These are phyloP conservation scores for Leccinum sublutescens DNA, from an alignment of 768 basidiomycete species.

Conservation along the genomic window DNA sequence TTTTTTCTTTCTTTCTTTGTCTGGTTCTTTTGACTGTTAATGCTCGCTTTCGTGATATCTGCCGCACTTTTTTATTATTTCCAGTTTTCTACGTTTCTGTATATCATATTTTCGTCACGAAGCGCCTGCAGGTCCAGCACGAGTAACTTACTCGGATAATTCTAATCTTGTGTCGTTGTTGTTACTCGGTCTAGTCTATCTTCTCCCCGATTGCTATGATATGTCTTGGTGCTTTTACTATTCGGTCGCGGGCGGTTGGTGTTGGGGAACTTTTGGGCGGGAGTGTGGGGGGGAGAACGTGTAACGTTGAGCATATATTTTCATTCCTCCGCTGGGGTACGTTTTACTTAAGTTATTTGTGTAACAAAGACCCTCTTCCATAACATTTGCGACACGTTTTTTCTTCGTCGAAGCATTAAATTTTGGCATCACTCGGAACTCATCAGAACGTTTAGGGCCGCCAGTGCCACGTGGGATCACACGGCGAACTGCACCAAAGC, in stretches of 20 bases:
- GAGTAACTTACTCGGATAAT: conserved; percentile 35
- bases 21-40: background rate
- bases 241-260: background rate
- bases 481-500: conserved; percentile 1
- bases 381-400: conserved; percentile 8
- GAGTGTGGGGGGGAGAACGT: background rate
- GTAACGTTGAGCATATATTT: background rate
- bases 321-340: background rate
- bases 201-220: conserved; percentile 11
- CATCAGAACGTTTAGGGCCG: background rate
- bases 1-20: background rate
- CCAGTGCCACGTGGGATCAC: background rate
- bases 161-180: conserved; percentile 23
- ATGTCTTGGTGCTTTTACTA: conserved; percentile 9
- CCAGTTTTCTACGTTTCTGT: conserved; percentile 20
- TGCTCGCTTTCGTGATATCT: conserved; percentile 13
- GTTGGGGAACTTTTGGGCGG: background rate
- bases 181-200: conserved; percentile 14
- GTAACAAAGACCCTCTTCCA: background rate
- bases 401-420: background rate
- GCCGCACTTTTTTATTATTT: conserved; percentile 6
- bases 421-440: background rate
- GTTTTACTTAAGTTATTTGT: conserved; percentile 1
- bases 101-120: conserved; percentile 23
- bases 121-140: conserved; percentile 28